Conservation (phyloP, 2,329 filamentous ascomycete species). For the Pseudogymnoascus sp. region DNA sequence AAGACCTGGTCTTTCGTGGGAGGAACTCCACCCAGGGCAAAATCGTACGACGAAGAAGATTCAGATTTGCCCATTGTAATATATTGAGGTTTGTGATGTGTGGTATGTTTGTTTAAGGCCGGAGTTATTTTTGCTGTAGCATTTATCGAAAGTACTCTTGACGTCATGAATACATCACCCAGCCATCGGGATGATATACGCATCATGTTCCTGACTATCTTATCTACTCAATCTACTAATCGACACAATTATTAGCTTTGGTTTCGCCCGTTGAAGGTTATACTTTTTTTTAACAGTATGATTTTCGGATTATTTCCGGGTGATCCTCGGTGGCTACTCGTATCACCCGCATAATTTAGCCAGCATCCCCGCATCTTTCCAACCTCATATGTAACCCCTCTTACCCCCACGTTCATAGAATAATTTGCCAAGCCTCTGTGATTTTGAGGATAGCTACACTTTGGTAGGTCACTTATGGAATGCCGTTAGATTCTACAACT, state of each 20-base stretch:
- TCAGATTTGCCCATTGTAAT: not conserved
- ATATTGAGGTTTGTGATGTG: not conserved
- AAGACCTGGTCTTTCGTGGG: slow-evolving; percentile 50
- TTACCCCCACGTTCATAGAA: not conserved
- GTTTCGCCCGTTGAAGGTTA: not conserved
- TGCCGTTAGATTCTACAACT: not conserved
- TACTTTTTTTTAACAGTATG: not conserved
- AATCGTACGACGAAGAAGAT: not conserved
- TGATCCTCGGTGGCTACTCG: not conserved
- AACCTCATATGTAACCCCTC: not conserved
- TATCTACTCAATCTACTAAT: not conserved
- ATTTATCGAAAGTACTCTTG: not conserved
- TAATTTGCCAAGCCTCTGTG: not conserved
- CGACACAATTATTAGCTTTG: not conserved
- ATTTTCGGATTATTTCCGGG: not conserved
- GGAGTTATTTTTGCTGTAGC: not conserved
- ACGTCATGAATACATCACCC: not conserved
- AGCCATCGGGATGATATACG: not conserved
- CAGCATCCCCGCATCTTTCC: not conserved
- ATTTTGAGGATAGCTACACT: not conserved
- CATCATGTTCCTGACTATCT: slow-evolving; percentile 1
- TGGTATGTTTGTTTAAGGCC: not conserved
- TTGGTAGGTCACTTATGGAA: not conserved
- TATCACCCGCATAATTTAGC: not conserved
- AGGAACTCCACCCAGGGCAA: slow-evolving; percentile 22